These are phyloP conservation scores for Cercospora brassicicola DNA, from an alignment of 2,329 filamentous ascomycete species.

Conservation along the genomic window DNA sequence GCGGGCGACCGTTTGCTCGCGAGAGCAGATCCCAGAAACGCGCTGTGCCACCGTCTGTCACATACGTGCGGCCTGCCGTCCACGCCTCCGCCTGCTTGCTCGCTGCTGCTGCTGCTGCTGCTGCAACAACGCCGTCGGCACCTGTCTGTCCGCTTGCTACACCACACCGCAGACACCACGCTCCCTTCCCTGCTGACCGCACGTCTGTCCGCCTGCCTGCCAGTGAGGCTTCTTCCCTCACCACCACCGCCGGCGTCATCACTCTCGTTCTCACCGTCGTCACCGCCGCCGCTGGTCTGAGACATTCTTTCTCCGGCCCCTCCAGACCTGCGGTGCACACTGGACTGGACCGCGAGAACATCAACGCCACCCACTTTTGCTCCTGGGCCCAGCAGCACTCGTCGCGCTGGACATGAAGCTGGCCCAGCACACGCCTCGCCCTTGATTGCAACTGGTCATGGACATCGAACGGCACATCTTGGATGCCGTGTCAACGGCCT, in stretches of 20 bases:
- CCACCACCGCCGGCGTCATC: background rate
- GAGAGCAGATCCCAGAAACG: slow-evolving; percentile 23
- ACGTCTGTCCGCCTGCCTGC: background rate
- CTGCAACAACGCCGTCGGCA: slow-evolving; percentile 10
- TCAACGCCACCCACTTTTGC: background rate
- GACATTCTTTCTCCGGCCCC: background rate
- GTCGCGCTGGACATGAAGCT: background rate
- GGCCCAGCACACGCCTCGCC: background rate
- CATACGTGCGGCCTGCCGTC: slow-evolving; percentile 13
- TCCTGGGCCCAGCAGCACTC: background rate
- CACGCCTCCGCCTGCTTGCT: background rate
- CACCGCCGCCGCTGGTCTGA: background rate
- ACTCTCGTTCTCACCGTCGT: background rate
- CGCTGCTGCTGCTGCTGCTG: background rate
- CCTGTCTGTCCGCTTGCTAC: slow-evolving; percentile 17
- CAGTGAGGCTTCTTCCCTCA: slow-evolving; percentile 10
- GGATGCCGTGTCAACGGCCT: slow-evolving; percentile 23
- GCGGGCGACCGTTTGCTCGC: slow-evolving; percentile 14
- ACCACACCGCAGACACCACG: slow-evolving; percentile 8
- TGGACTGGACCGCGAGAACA: background rate
- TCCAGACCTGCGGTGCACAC: background rate
- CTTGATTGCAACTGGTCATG: slow-evolving; percentile 18
- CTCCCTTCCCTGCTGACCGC: slow-evolving; percentile 12
- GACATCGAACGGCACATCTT: slow-evolving; percentile 31
- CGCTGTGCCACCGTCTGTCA: slow-evolving; percentile 21